Base-by-base conservation (phyloP, 371 early-diverging fungal species). In the Mucor sp. region DNA sequence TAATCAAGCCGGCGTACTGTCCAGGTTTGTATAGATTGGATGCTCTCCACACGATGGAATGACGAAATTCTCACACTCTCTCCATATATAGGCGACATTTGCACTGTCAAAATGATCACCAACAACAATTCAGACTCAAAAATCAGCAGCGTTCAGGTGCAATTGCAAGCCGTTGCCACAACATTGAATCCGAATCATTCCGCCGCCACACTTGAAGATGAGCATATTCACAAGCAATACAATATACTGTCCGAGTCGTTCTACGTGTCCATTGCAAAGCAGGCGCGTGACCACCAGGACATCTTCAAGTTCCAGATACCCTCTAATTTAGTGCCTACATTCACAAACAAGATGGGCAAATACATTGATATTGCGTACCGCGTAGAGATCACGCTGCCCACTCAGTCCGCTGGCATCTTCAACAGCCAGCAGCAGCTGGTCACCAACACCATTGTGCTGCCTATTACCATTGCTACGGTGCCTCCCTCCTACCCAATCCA, bases 1-100 rank as follows among this genome's bases (percentile, higher is more conserved):
- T 79, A 23, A 71, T 74, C n/a, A 75, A 78, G 43, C 70, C 82
- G 1, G 69, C 74, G 15, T 77, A 79, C 63, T 78, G 76, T 37
- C 80, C 82, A 63, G 82, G 81, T 81, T 75, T 66, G 53, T 53
- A 53, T 14, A 53, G 27, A 27, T 27, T 53, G 53, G 9, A 25
- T 53, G 6, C 44, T 14, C n/a, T 25, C 33, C 4, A 37, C 37
- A 37, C 21, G 25, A 50, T 25, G 23, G 19, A 50, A 50, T 50
- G 50, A 50, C 50, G 50, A 57, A 32, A 32, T 57, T 57, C 25
- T 27, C 53, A 53, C 27, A 27, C 27, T 27, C 53, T 43, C 25
- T 28, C 23, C 47, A 41, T 4, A 41, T 35, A 41, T 69, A 81
- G 81, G 82, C 57, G 82, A 82, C 48, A 47, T 66, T 12, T 79